Evolutionary conservation across 208 protist genomes (phyloP), one percentile per base, ranked within the genome.

Genomic region (Leishmania aethiopica): DNA sequence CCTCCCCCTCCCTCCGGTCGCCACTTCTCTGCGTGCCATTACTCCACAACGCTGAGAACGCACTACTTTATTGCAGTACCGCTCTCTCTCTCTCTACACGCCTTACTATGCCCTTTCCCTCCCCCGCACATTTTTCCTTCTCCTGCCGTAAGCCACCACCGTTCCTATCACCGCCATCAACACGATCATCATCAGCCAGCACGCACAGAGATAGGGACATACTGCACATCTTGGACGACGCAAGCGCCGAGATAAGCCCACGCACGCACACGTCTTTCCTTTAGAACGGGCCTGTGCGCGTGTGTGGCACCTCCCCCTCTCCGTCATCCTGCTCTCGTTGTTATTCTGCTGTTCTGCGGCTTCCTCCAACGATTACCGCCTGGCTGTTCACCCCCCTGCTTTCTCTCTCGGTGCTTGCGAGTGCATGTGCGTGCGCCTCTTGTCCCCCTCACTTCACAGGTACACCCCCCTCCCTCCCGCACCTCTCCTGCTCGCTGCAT

Each of bases 341-440:
- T 28, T 47, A 13, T 45, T 62, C 6, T 62, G 57, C 28, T 62
- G 1, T 62, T 62, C 15, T 6, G 35, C 47, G 6, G 17, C 37
- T 15, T 32, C 42, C 69, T 32, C 40, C 11, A 22, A 35, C 28
- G 8, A 8, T 17, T 73, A 45, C 64, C 35, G 35, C 64, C 35
- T 73, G 40, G 1, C 69, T 73, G 5, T 37, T 17, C 2, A 13
- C 71, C 32, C 49, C 28, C 71, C 32, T 17, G 17, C 28, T 47
- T 22, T 75, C 69, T 66, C 22, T 71, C 53, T 82, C 55, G 69
- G 25, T 77, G 49, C 64, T 42, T 77, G 35, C 11, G 17, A 35
- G 35, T 51, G 17, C 25, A 55, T 55, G 28, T 66, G 15, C 32
- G 0, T 42, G 8, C n/a, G 17, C 51, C 47, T 75, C 70, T 57